These are phyloP conservation scores for Musa acuminata DNA, from an alignment of 176 grass and related monocot genomes.

Conservation along the genomic window DNA sequence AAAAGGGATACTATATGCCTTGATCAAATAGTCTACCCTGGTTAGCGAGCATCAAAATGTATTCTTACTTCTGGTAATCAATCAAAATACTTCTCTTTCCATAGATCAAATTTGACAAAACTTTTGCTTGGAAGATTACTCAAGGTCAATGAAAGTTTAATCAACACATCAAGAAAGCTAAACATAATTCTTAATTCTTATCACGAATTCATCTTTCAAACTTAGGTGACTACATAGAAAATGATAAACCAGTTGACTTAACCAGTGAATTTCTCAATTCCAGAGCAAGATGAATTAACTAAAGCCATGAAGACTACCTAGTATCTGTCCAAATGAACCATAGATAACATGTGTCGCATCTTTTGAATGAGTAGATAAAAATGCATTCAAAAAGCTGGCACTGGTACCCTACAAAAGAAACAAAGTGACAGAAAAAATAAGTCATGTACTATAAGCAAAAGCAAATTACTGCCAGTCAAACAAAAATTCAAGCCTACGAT, in stretches of 20 bases:
- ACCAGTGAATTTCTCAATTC: background rate
- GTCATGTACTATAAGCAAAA: background rate
- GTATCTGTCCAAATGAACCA: conserved; percentile 17
- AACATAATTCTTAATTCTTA: background rate
- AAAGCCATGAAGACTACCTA: conserved; percentile 25
- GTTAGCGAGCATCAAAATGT: background rate
- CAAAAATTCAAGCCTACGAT: background rate
- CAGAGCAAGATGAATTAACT: background rate
- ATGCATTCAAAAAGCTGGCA: conserved; percentile 22
- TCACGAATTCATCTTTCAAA: too few species aligned
- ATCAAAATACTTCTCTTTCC: background rate
- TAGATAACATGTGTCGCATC: conserved; percentile 14
- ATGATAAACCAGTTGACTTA: background rate
- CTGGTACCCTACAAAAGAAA: conserved; percentile 32
- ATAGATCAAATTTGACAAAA: background rate
- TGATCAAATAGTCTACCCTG: too few species aligned
- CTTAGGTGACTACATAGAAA: too few species aligned
- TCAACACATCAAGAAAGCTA: background rate
- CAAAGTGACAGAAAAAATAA: background rate
- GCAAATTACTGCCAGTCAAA: background rate
- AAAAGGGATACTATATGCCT: too few species aligned
- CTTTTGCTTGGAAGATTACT: background rate
- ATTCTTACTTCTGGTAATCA: background rate
- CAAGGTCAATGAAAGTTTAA: background rate
- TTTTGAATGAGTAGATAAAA: conserved; percentile 13